Evolutionary conservation across 495 filamentous ascomycete genomes (phyloP), one percentile per base, ranked within the genome.

Genomic region (Penicillium dipodomyicola): DNA sequence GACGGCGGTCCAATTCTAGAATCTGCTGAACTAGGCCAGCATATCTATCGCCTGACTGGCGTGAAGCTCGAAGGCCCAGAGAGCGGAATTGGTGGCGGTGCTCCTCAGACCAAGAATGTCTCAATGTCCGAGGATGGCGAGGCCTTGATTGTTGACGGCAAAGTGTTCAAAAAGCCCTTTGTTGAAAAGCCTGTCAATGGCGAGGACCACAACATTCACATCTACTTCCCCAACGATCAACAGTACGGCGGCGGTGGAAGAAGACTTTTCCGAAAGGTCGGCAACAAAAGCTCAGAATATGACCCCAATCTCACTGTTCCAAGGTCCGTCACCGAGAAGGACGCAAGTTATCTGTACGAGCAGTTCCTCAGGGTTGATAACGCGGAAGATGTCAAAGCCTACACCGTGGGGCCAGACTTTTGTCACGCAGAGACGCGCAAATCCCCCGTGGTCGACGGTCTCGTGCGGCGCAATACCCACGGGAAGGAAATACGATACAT

Each of bases 111-210:
- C 3, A 80, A 85, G 57, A 85, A 82, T 61, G 88, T 99, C 4
- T 84, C 90, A 58, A 75, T 97, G 55, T 80, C 91, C 20, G 93
- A 97, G 12, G 86, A 92, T 64, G 89, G 89, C 8, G 90, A 99
- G 60, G 86, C 88, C 11, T 77, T 99, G 51, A 82, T 87, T 20
- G 93, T 97, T 14, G 92, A 97, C 69, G 93, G 92, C 15, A 78
- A 81, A 27, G 64, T 84, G 9, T 80, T 99, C 41, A 87, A 78
- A 57, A 99, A 99, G 63, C 94, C 94, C 0, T 99, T 97, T 69
- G 94, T 99, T 44, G 94, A 99, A 70, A 99, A 99, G 69, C 94
- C 94, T 2, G 88, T 90, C n/a, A 96, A 89, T 69, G 94, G 95
- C 15, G 94, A 99, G 72, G 92, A 99, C 68, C 94, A 99, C 71